Evolutionary conservation across 352 stramenopile species (phyloP).

Genomic region (Paralagenidium karlingii): DNA sequence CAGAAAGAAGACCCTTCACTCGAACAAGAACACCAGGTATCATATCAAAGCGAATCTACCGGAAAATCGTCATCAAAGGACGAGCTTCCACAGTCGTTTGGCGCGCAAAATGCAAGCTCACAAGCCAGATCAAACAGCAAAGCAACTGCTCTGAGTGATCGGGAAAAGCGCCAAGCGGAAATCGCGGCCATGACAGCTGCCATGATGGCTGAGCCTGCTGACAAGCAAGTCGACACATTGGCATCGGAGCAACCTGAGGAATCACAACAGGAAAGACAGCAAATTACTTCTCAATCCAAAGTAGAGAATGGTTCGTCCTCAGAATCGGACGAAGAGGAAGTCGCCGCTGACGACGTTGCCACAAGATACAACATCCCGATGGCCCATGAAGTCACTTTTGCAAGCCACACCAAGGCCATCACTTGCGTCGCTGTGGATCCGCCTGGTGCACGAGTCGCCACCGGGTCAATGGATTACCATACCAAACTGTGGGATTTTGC

Average conservation of each 20-base stretch:
- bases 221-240: slow-evolving; percentile 2
- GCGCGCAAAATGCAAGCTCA: slow-evolving; percentile 8
- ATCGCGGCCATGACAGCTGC: slow-evolving; percentile 58
- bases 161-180: slow-evolving; percentile 44
- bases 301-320: neutral
- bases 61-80: slow-evolving; percentile 8
- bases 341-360: slow-evolving; percentile 33
- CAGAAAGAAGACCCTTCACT: slow-evolving; percentile 1
- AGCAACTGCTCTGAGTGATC: neutral
- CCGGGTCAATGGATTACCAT: slow-evolving; percentile 74
- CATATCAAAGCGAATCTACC: too few species aligned
- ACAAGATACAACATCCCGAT: slow-evolving; percentile 57
- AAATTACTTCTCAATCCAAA: neutral
- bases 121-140: neutral
- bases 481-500: slow-evolving; percentile 83
- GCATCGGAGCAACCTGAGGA: neutral
- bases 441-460: slow-evolving; percentile 51
- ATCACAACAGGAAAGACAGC: neutral
- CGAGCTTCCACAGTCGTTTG: slow-evolving; percentile 40
- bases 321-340: slow-evolving; percentile 6
- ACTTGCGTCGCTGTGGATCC: slow-evolving; percentile 57
- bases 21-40: neutral
- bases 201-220: slow-evolving; percentile 40
- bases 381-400: slow-evolving; percentile 48
- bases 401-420: slow-evolving; percentile 36